Percentiles rank a stretch among this genome's conserved stretches.
Evolutionary conservation across 129 eudicot species (phyloP).

Genomic region (Arctium lappa): DNA sequence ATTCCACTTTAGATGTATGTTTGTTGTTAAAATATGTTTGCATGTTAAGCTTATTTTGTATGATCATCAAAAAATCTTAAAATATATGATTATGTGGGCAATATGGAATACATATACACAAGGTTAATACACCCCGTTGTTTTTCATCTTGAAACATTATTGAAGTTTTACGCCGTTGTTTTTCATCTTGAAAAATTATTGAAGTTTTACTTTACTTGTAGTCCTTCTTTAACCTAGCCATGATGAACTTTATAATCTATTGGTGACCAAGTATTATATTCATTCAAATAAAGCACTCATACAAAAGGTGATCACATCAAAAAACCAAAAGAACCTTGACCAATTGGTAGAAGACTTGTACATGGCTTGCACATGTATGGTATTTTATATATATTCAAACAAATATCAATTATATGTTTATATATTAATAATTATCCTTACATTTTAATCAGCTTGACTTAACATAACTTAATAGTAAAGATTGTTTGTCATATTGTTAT

Average conservation of each 20-base stretch:
- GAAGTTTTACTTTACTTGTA: neutral
- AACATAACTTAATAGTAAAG: neutral
- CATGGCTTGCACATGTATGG: neutral
- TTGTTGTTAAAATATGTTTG: neutral
- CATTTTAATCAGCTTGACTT: neutral
- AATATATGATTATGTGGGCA: neutral
- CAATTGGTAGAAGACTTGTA: constrained; percentile 3
- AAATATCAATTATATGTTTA: neutral
- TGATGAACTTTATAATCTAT: neutral
- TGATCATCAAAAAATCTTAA: neutral
- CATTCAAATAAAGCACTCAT: neutral
- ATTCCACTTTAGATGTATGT: neutral
- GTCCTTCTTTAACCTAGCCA: neutral
- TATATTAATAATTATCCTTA: neutral
- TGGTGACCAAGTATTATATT: neutral
- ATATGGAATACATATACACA: neutral
- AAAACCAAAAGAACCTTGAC: neutral
- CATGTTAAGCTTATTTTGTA: neutral
- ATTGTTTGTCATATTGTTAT: neutral
- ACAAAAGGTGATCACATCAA: neutral
- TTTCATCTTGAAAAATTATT: neutral
- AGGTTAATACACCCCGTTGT: neutral
- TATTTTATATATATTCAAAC: neutral
- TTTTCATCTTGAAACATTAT: neutral
- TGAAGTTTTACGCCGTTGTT: neutral